Conservation (phyloP, 495 filamentous ascomycete species). For the Achaetomiella virescens region DNA sequence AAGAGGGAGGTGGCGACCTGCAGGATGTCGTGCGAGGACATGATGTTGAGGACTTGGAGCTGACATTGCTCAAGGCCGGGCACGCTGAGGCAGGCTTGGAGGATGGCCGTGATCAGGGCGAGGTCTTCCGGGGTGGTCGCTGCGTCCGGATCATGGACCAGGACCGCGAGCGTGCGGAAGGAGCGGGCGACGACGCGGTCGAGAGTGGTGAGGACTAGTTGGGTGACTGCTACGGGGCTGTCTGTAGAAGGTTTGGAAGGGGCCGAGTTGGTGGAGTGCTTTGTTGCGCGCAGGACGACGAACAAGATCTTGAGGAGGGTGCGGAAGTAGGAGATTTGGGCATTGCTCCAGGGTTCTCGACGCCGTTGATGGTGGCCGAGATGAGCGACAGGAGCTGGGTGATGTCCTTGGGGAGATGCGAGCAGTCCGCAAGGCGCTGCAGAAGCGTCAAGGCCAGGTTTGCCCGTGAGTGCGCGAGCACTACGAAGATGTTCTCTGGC, state of each 20-base stretch:
- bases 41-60: constrained; percentile 58
- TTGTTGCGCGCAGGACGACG: constrained; percentile 61
- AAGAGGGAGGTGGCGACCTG: constrained; percentile 81
- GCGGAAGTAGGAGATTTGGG: constrained; percentile 68
- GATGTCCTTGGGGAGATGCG: constrained; percentile 54
- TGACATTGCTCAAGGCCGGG: constrained; percentile 56
- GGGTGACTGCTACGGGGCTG: constrained; percentile 35
- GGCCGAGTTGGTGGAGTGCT: constrained; percentile 21
- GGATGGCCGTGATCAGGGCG: constrained; percentile 78
- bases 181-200: constrained; percentile 72
- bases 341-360: constrained; percentile 55
- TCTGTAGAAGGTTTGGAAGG: constrained; percentile 16
- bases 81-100: constrained; percentile 75
- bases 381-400: constrained; percentile 55
- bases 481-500: constrained; percentile 65
- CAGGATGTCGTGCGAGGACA: constrained; percentile 60
- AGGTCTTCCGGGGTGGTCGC: constrained; percentile 62
- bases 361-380: constrained; percentile 60
- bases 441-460: constrained; percentile 71
- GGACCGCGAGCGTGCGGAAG: constrained; percentile 67
- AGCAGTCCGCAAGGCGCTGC: constrained; percentile 63
- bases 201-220: constrained; percentile 64
- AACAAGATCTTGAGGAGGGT: constrained; percentile 79
- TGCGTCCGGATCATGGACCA: constrained; percentile 56
- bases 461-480: constrained; percentile 62